Evolutionary conservation across 805 yeast genomes (phyloP).

Genomic region (Kodamaea hsintzibuensis): DNA sequence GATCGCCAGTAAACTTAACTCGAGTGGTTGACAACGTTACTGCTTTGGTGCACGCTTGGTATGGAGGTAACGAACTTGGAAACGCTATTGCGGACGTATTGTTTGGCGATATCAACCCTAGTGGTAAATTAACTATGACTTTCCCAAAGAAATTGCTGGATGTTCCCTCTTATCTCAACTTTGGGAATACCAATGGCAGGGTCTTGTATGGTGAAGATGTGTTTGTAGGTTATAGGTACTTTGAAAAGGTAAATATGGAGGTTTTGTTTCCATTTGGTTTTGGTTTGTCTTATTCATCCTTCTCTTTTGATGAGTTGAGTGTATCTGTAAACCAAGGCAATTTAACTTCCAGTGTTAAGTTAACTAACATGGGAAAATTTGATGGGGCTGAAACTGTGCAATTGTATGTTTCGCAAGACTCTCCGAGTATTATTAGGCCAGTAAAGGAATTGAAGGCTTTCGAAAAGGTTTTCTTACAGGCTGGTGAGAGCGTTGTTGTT

Average conservation of each 20-base stretch:
- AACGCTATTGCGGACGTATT: slow-evolving; percentile 60
- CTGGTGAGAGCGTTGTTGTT: slow-evolving; percentile 45
- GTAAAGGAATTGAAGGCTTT: slow-evolving; percentile 61
- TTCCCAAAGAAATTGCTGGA: slow-evolving; percentile 54
- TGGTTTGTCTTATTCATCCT: slow-evolving; percentile 62
- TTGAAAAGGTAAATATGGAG: slow-evolving; percentile 49
- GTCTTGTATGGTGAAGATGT: slow-evolving; percentile 66
- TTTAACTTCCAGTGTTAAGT: slow-evolving; percentile 36
- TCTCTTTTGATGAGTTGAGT: slow-evolving; percentile 40
- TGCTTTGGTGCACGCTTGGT: slow-evolving; percentile 54
- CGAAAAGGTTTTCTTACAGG: slow-evolving; percentile 45
- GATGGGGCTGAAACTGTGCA: slow-evolving; percentile 60
- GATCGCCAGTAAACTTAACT: slow-evolving; percentile 58
- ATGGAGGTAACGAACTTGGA: slow-evolving; percentile 59
- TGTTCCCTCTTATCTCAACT: slow-evolving; percentile 57
- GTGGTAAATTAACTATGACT: slow-evolving; percentile 57
- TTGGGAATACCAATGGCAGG: slow-evolving; percentile 51
- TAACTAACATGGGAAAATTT: slow-evolving; percentile 48
- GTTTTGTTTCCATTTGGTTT: slow-evolving; percentile 62
- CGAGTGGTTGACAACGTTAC: slow-evolving; percentile 42
- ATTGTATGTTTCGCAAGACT: slow-evolving; percentile 44
- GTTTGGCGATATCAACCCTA: slow-evolving; percentile 60
- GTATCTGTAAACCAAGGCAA: slow-evolving; percentile 26
- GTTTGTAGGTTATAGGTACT: slow-evolving; percentile 62
- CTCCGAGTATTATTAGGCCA: slow-evolving; percentile 49